Conservation (phyloP, 441 rosid species). For the Eruca vesicaria region DNA sequence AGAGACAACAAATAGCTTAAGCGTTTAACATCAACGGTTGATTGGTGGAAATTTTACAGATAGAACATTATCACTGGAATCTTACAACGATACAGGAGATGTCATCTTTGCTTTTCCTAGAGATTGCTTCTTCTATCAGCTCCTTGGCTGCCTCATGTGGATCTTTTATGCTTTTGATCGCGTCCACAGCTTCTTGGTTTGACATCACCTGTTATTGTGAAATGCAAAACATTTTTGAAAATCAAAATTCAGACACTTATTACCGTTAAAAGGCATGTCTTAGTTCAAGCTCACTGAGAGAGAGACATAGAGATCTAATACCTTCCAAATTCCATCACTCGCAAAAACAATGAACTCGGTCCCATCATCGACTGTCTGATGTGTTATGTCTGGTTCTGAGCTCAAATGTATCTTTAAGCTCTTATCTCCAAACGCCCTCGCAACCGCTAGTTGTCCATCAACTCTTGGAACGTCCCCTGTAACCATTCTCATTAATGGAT, state of each 20-base stretch:
- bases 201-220: conserved; percentile 48
- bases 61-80: conserved; percentile 19
- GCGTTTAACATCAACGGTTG: background rate
- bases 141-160: conserved; percentile 60
- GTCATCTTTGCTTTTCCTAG: conserved; percentile 72
- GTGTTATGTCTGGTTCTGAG: conserved; percentile 59
- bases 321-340: conserved; percentile 90
- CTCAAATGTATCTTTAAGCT: conserved; percentile 74
- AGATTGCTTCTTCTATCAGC: conserved; percentile 57
- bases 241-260: background rate
- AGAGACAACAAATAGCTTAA: background rate
- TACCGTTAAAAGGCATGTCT: background rate
- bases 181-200: conserved; percentile 59
- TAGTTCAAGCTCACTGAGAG: background rate
- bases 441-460: conserved; percentile 79
- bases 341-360: conserved; percentile 61
- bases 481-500: background rate
- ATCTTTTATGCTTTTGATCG: conserved; percentile 52
- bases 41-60: background rate
- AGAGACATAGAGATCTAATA: background rate
- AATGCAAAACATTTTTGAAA: background rate
- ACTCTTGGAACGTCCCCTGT: conserved; percentile 74
- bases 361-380: conserved; percentile 41
- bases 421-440: conserved; percentile 77
- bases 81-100: conserved; percentile 73